Evolutionary conservation across 306 rosid genomes (phyloP), one percentile per base, ranked within the genome.

Genomic region (Quillaja saponaria): DNA sequence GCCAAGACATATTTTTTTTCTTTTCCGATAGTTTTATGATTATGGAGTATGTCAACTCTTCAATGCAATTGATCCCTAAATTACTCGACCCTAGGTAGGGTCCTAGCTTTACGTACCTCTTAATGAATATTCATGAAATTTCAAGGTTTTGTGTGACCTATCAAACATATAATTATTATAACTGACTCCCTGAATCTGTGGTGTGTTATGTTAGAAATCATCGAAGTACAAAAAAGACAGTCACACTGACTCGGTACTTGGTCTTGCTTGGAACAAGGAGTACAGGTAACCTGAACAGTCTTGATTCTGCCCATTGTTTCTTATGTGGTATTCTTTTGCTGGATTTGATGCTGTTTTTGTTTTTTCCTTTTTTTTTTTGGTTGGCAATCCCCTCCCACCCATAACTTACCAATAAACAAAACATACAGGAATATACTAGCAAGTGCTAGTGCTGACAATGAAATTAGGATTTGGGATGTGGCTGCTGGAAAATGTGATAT

Each of bases 241-340:
- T 67, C 98, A 92, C 85, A 88, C 82, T 14, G 88, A 79, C 71
- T 76, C 98, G 0, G 95, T 92, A 42, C 90, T 92, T 25, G 95
- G 95, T 59, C 98, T 92, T 79, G 95, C 96, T 71, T 88, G 96
- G 96, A 92, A 88, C 83, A 92, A 86, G 81, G 84, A 81, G 71
- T 88, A 71, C 80, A 83, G 86, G 95, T 90, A 63, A 75, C 77
- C 78, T 66, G 3, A 7, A 39, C 11, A 55, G 42, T 48, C 31
- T 49, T 42, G 38, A 40, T 61, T 72, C 44, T 2, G 13, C 13
- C 2, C 44, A 6, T 2, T 39, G 10, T 14, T 44, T 9, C 12
- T 66, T 58, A n/a, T 74, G 49, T 67, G 7, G 44, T 39, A 1
- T 68, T 65, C 34, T 49, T 57, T 55, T 61, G n/a, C 59, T 59